These are phyloP conservation scores for Claviceps sp. DNA, from an alignment of 2,329 filamentous ascomycete genomes.

Conservation along the genomic window DNA sequence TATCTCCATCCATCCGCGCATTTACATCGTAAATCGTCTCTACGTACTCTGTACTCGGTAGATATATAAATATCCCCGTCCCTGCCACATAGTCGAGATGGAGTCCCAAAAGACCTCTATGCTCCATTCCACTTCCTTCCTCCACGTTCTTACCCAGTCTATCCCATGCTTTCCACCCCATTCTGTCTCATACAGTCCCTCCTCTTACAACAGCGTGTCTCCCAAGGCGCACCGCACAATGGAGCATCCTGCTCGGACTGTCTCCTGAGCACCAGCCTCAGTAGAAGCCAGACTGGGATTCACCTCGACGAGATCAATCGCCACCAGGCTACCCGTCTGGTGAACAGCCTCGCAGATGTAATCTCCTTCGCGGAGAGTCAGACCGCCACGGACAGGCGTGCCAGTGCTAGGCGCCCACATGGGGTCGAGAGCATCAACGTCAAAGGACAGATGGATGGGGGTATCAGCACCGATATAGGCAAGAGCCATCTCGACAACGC, in stretches of 20 bases:
- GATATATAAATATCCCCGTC: too few relatives aligned
- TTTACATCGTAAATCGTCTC: too few relatives aligned
- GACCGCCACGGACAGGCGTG: constrained; percentile 81
- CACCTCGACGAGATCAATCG: constrained; percentile 73
- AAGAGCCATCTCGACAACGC: constrained; percentile 96
- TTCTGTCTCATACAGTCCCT: too few relatives aligned
- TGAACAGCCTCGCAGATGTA: constrained; percentile 88
- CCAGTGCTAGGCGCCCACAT: constrained; percentile 94
- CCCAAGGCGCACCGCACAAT: constrained; percentile 84
- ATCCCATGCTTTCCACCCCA: too few relatives aligned
- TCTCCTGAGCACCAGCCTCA: constrained; percentile 62
- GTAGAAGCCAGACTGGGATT: constrained; percentile 57
- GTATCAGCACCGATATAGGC: constrained; percentile 90
- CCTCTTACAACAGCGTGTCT: constrained; percentile 62
- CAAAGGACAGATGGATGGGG: constrained; percentile 92
- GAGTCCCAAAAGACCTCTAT: too few relatives aligned
- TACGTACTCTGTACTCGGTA: too few relatives aligned
- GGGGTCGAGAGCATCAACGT: constrained; percentile 91
- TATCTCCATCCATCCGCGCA: too few relatives aligned
- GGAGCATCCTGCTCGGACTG: constrained; percentile 79
- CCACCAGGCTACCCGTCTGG: constrained; percentile 63
- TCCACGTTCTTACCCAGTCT: too few relatives aligned
- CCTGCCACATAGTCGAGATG: too few relatives aligned
- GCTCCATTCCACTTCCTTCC: too few relatives aligned
- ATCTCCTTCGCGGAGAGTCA: constrained; percentile 90